Percentiles rank a stretch among this genome's conserved stretches.
phyloP scores from a whole-genome alignment of 148 eudicot species.

The Dianthus caryophyllus region DNA sequence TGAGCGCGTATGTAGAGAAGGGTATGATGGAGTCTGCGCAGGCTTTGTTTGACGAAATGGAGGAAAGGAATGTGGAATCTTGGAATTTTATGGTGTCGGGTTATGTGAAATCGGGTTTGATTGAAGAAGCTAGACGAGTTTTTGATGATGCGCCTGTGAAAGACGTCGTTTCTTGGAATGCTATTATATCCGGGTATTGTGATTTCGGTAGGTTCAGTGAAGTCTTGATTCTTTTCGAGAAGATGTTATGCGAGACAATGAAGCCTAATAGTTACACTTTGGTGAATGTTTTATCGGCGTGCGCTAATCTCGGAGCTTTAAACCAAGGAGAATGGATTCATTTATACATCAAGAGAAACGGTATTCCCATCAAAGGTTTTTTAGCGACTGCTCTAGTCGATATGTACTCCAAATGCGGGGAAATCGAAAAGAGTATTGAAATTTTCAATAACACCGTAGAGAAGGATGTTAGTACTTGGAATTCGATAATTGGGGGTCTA shows the following conservation, averaged over 20 bases:
- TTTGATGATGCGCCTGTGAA: constrained; percentile 18
- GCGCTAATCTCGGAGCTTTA: constrained; percentile 30
- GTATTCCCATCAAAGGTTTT: constrained; percentile 22
- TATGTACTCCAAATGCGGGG: constrained; percentile 40
- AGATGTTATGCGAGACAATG: constrained; percentile 20
- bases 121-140: constrained; percentile 22
- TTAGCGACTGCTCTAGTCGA: constrained; percentile 38
- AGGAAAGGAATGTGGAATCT: constrained; percentile 33
- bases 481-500: constrained; percentile 28
- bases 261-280: constrained; percentile 28
- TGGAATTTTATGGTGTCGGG: constrained; percentile 46
- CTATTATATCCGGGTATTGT: constrained; percentile 32
- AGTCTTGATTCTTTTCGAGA: constrained; percentile 26
- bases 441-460: constrained; percentile 17
- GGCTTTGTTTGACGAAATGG: constrained; percentile 34
- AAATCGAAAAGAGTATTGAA: constrained; percentile 23
- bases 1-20: constrained; percentile 30
- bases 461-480: constrained; percentile 33
- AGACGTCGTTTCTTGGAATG: constrained; percentile 40
- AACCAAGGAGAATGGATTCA: constrained; percentile 34
- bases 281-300: constrained; percentile 30
- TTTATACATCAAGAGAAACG: constrained; percentile 23
- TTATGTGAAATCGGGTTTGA: constrained; percentile 26
- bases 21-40: constrained; percentile 31
- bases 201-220: constrained; percentile 25